Evolutionary conservation across 2,329 filamentous ascomycete species (phyloP).

Genomic region (Emmonsiellopsis sp.): DNA sequence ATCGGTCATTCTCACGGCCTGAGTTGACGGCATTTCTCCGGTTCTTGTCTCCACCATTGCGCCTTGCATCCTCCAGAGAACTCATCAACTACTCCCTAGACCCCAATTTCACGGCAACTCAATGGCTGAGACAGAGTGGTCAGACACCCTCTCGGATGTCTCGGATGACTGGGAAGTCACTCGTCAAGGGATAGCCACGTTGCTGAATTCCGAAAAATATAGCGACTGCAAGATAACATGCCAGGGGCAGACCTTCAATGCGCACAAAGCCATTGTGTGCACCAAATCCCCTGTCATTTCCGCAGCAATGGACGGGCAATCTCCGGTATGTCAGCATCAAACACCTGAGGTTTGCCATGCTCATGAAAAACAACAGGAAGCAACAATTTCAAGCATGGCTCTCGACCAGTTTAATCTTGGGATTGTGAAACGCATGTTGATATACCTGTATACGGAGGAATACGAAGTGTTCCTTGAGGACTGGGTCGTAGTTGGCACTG

Average conservation of each 20-base stretch:
- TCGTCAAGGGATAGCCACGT: background rate
- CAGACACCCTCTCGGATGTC: too few relatives aligned
- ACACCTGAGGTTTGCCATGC: background rate
- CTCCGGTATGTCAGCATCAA: constrained; percentile 15
- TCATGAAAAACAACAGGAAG: constrained; percentile 6
- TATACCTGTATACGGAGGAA: constrained; percentile 5
- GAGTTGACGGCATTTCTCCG: too few relatives aligned
- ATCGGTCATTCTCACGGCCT: too few relatives aligned
- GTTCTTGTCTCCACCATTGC: too few relatives aligned
- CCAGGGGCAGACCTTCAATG: constrained; percentile 15
- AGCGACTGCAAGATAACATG: constrained; percentile 11
- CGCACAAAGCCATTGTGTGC: constrained; percentile 19
- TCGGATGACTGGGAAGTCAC: too few relatives aligned
- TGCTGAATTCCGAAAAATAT: constrained; percentile 1
- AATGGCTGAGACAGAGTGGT: too few relatives aligned
- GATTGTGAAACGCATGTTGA: constrained; percentile 6
- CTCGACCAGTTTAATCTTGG: constrained; percentile 6
- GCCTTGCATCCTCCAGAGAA: too few relatives aligned
- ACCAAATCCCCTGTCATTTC: constrained; percentile 14
- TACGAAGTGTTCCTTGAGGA: constrained; percentile 1
- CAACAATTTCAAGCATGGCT: constrained; percentile 1
- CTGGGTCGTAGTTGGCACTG: background rate
- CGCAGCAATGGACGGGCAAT: constrained; percentile 14
- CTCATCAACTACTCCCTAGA: too few relatives aligned
- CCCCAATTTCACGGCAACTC: too few relatives aligned